phyloP scores from a whole-genome alignment of 1,284 basidiomycete genomes.

The Heterobasidion parviporum region DNA sequence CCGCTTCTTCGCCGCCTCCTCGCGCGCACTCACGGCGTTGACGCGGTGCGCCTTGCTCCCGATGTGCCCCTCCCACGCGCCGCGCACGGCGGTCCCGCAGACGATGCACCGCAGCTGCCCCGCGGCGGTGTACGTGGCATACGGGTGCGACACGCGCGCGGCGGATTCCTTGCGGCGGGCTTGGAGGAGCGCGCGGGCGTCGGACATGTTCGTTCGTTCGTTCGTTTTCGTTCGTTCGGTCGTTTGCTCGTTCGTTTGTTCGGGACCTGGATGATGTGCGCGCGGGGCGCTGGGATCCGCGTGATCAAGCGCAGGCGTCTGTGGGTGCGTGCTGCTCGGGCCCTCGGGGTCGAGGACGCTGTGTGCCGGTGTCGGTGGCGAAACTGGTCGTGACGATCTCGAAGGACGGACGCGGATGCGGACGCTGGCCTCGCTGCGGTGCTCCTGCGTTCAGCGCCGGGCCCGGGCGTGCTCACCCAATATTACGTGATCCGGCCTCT shows the following conservation, averaged over 20 bases:
- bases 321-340: too few species aligned
- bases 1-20: constrained; percentile 38
- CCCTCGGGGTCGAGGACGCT: too few species aligned
- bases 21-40: constrained; percentile 46
- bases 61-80: constrained; percentile 81
- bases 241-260: not conserved
- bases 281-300: too few species aligned
- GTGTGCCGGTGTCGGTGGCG: too few species aligned
- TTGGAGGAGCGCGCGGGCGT: constrained; percentile 66
- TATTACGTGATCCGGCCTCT: too few species aligned
- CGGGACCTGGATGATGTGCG: too few species aligned
- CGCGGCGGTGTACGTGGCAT: constrained; percentile 54
- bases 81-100: constrained; percentile 59
- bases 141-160: constrained; percentile 58
- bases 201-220: constrained; percentile 42
- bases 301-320: too few species aligned
- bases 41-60: constrained; percentile 70
- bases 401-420: too few species aligned
- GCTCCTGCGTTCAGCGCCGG: too few species aligned
- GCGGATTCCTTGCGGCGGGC: constrained; percentile 59
- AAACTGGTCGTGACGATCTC: too few species aligned
- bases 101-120: constrained; percentile 64
- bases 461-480: too few species aligned
- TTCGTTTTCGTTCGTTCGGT: not conserved
- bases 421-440: too few species aligned